Conservation (phyloP, 192 early-diverging fungal genomes). For the Umbelopsis isabellina region DNA sequence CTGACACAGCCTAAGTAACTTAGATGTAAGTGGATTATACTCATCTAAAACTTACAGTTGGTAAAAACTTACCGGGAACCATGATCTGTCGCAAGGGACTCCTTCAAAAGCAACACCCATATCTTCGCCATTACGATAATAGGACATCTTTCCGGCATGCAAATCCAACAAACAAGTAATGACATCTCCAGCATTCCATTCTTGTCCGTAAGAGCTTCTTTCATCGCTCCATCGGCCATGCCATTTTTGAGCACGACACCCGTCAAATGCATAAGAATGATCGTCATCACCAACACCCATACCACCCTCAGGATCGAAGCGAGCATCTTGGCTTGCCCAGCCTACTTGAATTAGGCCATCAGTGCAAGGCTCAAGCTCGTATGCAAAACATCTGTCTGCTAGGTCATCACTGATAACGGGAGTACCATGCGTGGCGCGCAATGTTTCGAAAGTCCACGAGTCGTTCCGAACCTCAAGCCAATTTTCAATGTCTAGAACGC, state of each 20-base stretch:
- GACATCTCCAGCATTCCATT: conserved; percentile 59
- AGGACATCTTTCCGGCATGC: conserved; percentile 53
- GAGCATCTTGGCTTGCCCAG: conserved; percentile 52
- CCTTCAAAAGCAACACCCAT: conserved; percentile 66
- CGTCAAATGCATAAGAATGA: conserved; percentile 69
- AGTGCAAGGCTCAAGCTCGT: conserved; percentile 45
- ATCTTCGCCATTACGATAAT: conserved; percentile 56
- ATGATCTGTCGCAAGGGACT: conserved; percentile 27
- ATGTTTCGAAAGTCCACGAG: conserved; percentile 41
- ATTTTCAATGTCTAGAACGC: conserved; percentile 28
- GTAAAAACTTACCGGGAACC: conserved; percentile 40
- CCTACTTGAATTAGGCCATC: conserved; percentile 71
- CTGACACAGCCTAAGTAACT: conserved; percentile 53
- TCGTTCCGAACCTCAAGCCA: conserved; percentile 34
- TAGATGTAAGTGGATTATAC: background rate
- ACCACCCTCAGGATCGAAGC: conserved; percentile 67
- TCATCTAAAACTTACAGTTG: too few relatives aligned
- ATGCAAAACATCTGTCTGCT: conserved; percentile 47
- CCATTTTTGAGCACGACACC: conserved; percentile 64
- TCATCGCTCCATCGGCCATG: conserved; percentile 49
- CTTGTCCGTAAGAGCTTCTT: conserved; percentile 32
- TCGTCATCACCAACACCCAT: conserved; percentile 71
- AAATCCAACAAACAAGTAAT: conserved; percentile 61
- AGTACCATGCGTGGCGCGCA: conserved; percentile 22
- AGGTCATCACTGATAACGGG: conserved; percentile 2